Evolutionary conservation across 1,139 yeast genomes (phyloP).

Genomic region (Blastobotrys illinoisensis): DNA sequence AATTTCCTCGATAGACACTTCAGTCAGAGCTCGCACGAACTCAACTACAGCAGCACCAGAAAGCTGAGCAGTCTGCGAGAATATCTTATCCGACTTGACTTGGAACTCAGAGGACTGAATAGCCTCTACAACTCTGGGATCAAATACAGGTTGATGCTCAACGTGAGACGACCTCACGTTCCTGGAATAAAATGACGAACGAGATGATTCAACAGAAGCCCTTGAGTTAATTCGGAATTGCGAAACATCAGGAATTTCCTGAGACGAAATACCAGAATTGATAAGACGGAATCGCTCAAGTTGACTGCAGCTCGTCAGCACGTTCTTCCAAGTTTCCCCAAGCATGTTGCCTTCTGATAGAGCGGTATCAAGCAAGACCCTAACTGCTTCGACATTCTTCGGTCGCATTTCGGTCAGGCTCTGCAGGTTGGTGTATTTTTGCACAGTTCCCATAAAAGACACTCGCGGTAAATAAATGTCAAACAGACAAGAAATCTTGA

Average conservation of each 20-base stretch:
- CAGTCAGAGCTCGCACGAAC: constrained; percentile 81
- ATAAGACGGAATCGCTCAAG: constrained; percentile 84
- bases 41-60: constrained; percentile 80
- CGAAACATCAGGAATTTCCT: constrained; percentile 78
- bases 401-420: constrained; percentile 72
- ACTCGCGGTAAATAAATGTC: constrained; percentile 80
- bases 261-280: constrained; percentile 84
- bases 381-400: constrained; percentile 78
- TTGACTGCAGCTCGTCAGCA: constrained; percentile 79
- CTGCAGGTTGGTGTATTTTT: constrained; percentile 77
- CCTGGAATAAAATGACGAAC: constrained; percentile 29
- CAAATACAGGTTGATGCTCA: constrained; percentile 24
- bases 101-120: constrained; percentile 72
- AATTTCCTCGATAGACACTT: constrained; percentile 85
- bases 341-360: constrained; percentile 70
- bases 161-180: neutral
- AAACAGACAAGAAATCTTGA: constrained; percentile 78
- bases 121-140: constrained; percentile 52
- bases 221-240: constrained; percentile 57
- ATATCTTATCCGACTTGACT: constrained; percentile 81
- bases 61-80: constrained; percentile 73
- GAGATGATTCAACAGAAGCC: constrained; percentile 40
- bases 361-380: constrained; percentile 70
- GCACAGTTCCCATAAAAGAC: constrained; percentile 84
- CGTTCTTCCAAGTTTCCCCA: constrained; percentile 75